These are phyloP conservation scores for Gnetum montanum DNA, from an alignment of 75 land plant species.

Conservation along the genomic window DNA sequence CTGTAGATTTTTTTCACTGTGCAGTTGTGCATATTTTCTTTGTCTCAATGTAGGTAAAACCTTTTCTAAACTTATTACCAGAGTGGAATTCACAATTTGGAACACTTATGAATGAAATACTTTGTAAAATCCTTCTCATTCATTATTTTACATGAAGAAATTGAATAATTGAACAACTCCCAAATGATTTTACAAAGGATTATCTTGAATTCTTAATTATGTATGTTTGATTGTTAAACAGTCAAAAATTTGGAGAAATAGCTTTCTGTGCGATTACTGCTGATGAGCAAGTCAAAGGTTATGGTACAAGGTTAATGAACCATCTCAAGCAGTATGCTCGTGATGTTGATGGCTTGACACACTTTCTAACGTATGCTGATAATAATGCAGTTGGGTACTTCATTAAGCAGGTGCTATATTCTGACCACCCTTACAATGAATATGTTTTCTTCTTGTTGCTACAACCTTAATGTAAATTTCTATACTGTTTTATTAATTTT, in stretches of 20 bases:
- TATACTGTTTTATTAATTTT: not conserved
- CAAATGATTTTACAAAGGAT: too few relatives aligned
- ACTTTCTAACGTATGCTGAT: slow-evolving; percentile 98
- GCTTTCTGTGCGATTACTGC: slow-evolving; percentile 98
- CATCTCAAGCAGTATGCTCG: slow-evolving; percentile 98
- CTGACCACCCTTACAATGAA: slow-evolving; percentile 1
- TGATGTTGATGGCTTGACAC: slow-evolving; percentile 88
- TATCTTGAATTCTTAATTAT: not conserved
- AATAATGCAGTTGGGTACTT: slow-evolving; percentile 99
- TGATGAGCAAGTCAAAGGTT: slow-evolving; percentile 99
- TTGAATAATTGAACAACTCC: too few relatives aligned
- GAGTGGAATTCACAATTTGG: too few relatives aligned
- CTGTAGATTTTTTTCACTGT: too few relatives aligned
- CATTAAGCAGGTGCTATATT: slow-evolving; percentile 68
- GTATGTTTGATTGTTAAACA: slow-evolving; percentile 14
- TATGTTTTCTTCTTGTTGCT: slow-evolving; percentile 2
- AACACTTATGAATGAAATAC: too few relatives aligned
- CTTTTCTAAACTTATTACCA: too few relatives aligned
- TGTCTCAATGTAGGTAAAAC: too few relatives aligned
- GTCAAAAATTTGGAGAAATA: slow-evolving; percentile 98
- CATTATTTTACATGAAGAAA: too few relatives aligned
- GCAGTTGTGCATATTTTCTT: too few relatives aligned
- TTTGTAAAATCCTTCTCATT: too few relatives aligned
- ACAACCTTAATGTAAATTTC: not conserved
- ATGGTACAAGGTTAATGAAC: slow-evolving; percentile 98